Evolutionary conservation across 1,284 basidiomycete species (phyloP).

Genomic region (Agroathelia rolfsii): DNA sequence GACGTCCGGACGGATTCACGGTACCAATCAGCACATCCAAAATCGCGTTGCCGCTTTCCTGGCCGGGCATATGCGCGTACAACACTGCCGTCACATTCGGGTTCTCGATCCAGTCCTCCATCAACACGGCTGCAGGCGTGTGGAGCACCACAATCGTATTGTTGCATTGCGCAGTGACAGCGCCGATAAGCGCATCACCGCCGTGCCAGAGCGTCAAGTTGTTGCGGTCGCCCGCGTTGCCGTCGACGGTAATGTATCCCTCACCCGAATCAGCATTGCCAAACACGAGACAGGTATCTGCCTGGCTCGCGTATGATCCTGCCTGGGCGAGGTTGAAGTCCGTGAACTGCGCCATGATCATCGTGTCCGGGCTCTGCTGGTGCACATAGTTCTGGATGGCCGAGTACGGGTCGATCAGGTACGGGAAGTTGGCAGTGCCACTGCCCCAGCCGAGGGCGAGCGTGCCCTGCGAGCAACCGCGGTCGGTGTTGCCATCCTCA

Average conservation of each 20-base stretch:
- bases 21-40: constrained; percentile 34
- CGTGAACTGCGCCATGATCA: constrained; percentile 26
- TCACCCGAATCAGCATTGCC: constrained; percentile 29
- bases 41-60: constrained; percentile 37
- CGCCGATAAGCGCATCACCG: constrained; percentile 35
- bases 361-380: constrained; percentile 20
- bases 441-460: constrained; percentile 60
- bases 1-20: constrained; percentile 41
- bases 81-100: constrained; percentile 34
- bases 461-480: constrained; percentile 31
- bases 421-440: constrained; percentile 30
- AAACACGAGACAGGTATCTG: constrained; percentile 28
- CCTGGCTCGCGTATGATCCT: constrained; percentile 17
- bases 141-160: constrained; percentile 54
- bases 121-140: constrained; percentile 38
- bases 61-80: constrained; percentile 42
- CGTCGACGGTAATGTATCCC: constrained; percentile 43
- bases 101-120: constrained; percentile 45
- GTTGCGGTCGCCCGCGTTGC: constrained; percentile 34
- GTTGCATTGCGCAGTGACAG: constrained; percentile 26
- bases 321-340: constrained; percentile 22
- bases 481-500: constrained; percentile 34
- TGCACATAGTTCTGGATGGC: constrained; percentile 26
- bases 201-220: constrained; percentile 49
- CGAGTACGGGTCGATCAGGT: constrained; percentile 29